Evolutionary conservation across 2,329 filamentous ascomycete genomes (phyloP).

Genomic region (Colletotrichum sp.): DNA sequence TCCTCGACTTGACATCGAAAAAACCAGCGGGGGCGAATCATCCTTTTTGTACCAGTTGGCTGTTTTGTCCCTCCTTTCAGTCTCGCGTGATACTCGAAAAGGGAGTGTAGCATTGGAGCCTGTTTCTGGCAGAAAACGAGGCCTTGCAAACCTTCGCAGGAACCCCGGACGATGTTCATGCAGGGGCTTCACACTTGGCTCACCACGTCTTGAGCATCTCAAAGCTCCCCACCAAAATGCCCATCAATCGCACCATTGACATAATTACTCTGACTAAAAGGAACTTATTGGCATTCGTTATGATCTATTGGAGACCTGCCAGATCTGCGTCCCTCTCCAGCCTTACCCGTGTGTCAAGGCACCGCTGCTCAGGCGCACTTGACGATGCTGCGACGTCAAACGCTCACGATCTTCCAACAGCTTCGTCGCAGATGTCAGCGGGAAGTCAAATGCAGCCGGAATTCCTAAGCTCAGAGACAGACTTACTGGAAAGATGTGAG

Average conservation of each 20-base stretch:
- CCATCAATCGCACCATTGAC: background rate
- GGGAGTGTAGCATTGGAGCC: background rate
- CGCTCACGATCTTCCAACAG: background rate
- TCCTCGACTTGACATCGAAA: background rate
- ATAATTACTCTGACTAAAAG: background rate
- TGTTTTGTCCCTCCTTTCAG: background rate
- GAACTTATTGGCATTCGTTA: background rate
- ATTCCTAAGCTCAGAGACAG: background rate
- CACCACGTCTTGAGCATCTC: background rate
- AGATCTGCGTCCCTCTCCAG: background rate
- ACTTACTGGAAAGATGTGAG: background rate
- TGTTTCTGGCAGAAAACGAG: background rate
- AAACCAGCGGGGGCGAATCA: background rate
- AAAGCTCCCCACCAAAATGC: background rate
- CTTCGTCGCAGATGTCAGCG: background rate
- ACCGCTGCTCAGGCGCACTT: background rate
- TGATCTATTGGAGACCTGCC: background rate
- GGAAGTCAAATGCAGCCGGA: background rate
- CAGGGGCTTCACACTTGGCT: background rate
- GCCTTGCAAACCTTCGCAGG: background rate
- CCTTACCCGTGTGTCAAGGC: background rate
- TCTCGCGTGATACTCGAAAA: background rate
- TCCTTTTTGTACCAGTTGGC: background rate
- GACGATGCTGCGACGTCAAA: background rate
- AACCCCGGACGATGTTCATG: background rate